A percentile compares a stretch with the other conserved stretches of the same genome.
Conservation (phyloP, 176 grass and related monocot species). For the Thalia dealbata region DNA sequence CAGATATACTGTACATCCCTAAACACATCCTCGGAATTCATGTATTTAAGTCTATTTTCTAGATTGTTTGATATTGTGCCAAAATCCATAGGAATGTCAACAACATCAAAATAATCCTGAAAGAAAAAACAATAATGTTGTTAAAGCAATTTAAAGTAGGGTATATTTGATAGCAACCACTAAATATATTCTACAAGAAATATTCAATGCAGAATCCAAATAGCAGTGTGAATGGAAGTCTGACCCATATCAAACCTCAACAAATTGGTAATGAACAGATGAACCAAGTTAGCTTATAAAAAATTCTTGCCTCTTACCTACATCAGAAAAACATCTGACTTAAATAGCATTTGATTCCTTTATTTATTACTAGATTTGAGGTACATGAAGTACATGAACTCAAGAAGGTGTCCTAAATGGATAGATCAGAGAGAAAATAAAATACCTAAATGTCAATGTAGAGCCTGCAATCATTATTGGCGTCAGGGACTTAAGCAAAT, state of each 20-base stretch:
- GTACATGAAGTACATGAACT: background rate
- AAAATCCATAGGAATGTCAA: constrained; percentile 99
- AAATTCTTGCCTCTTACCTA: background rate
- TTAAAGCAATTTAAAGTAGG: background rate
- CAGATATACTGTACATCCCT: constrained; percentile 90
- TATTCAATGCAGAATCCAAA: background rate
- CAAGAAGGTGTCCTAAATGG: background rate
- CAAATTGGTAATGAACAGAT: background rate
- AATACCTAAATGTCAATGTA: background rate
- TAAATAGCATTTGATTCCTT: background rate
- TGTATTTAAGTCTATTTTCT: constrained; percentile 64
- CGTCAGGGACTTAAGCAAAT: too few relatives aligned
- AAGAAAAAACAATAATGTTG: constrained; percentile 5
- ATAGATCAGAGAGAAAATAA: background rate
- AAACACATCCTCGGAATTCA: constrained; percentile 85
- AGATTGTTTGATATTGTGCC: constrained; percentile 79
- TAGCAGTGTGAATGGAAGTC: background rate
- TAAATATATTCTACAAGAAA: background rate
- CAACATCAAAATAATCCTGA: constrained; percentile 96
- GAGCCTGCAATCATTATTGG: too few relatives aligned
- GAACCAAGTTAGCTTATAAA: background rate
- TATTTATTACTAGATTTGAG: background rate
- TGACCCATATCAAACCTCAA: background rate
- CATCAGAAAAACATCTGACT: background rate
- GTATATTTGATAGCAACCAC: background rate